Conservation (phyloP, 2,329 filamentous ascomycete species). For the Pestalotiopsis sp. region DNA sequence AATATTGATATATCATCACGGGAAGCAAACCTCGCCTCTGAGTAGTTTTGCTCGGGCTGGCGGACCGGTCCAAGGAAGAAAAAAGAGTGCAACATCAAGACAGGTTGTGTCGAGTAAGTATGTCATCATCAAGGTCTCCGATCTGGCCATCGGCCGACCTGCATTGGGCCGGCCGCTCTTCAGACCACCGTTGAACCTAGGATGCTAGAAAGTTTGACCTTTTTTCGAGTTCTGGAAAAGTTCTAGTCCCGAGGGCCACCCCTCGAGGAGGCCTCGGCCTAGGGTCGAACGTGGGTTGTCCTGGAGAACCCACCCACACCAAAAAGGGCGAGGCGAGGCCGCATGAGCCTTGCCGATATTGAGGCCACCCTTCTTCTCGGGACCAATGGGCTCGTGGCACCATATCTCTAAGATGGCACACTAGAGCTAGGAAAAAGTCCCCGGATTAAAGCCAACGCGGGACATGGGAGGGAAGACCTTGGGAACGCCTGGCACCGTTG, state of each 20-base stretch:
- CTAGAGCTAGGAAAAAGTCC: background rate
- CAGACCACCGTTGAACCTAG: background rate
- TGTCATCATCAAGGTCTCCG: background rate
- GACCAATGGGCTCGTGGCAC: background rate
- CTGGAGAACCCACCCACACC: conserved; percentile 7
- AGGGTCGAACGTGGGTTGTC: background rate
- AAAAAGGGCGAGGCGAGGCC: background rate
- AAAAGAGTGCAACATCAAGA: background rate
- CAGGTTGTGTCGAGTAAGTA: background rate
- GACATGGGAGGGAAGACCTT: background rate
- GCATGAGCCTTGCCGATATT: conserved; percentile 7
- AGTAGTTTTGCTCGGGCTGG: background rate
- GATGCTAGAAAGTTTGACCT: background rate
- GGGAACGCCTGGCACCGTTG: background rate
- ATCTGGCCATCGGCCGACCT: background rate
- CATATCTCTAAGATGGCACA: background rate
- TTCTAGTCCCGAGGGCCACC: conserved; percentile 1
- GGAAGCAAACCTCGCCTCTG: background rate
- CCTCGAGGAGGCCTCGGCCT: background rate
- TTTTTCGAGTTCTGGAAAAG: conserved; percentile 1
- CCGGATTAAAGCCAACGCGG: background rate
- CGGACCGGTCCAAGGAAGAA: background rate
- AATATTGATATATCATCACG: background rate
- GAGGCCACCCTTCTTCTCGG: conserved; percentile 4
- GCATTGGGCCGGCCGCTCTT: background rate